A percentile compares a stretch with the other conserved stretches of the same genome.
phyloP scores from a whole-genome alignment of 2,329 filamentous ascomycete genomes.

The Cladosporium oxysporum region DNA sequence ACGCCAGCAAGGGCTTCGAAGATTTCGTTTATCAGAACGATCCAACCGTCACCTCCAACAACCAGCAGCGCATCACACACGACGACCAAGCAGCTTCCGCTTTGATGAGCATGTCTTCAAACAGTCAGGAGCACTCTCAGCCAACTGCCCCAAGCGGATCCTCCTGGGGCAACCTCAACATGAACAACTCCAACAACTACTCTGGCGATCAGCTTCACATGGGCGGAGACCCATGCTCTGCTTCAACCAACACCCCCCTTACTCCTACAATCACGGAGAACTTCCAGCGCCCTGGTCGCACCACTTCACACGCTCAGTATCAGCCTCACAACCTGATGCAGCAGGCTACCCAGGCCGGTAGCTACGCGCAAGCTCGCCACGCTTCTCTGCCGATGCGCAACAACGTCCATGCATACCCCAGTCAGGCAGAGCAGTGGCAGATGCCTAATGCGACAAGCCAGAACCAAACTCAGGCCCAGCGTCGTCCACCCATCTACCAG shows the following conservation, averaged over 20 bases:
- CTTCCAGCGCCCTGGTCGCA: slow-evolving; percentile 4
- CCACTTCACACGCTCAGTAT: slow-evolving; percentile 5
- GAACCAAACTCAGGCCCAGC: background rate
- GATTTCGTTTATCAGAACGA: slow-evolving; percentile 4
- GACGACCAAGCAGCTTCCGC: slow-evolving; percentile 14
- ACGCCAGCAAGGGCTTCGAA: slow-evolving; percentile 15
- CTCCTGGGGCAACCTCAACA: slow-evolving; percentile 15
- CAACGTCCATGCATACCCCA: background rate
- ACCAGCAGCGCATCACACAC: background rate
- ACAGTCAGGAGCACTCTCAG: slow-evolving; percentile 13
- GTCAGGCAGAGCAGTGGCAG: background rate
- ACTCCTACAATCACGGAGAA: slow-evolving; percentile 9
- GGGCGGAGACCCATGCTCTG: slow-evolving; percentile 9
- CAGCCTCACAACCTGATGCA: slow-evolving; percentile 1
- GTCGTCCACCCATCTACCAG: slow-evolving; percentile 13
- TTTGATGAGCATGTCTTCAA: slow-evolving; percentile 16
- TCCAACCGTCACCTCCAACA: background rate
- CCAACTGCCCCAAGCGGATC: slow-evolving; percentile 1
- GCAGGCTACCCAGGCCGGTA: background rate
- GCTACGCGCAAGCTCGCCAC: slow-evolving; percentile 5
- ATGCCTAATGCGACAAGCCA: background rate
- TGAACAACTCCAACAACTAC: background rate
- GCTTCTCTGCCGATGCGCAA: background rate
- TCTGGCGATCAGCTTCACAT: slow-evolving; percentile 7
- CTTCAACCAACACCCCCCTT: slow-evolving; percentile 3